Percentiles rank a stretch among this genome's conserved stretches.
These are phyloP conservation scores for Tetracladium maxilliforme DNA, from an alignment of 2,329 filamentous ascomycete genomes.

Conservation along the genomic window DNA sequence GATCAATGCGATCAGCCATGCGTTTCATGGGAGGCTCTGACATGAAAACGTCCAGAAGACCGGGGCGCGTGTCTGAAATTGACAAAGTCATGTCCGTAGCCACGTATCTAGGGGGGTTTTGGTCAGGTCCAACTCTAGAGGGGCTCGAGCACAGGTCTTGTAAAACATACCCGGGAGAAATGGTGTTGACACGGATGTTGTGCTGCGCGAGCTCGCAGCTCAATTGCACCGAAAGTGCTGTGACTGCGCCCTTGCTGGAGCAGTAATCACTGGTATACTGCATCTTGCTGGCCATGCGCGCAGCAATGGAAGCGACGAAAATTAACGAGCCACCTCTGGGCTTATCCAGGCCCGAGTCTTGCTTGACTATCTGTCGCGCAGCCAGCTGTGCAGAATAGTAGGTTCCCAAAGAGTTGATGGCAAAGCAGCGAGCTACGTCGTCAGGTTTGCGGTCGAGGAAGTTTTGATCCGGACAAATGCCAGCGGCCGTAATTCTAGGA, in stretches of 20 bases:
- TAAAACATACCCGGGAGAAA: conserved; percentile 18
- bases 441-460: too few species aligned
- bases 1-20: conserved; percentile 20
- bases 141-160: too few species aligned
- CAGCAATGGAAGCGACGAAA: conserved; percentile 17
- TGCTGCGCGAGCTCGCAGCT: conserved; percentile 17
- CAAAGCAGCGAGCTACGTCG: too few species aligned
- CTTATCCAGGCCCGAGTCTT: too few species aligned
- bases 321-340: conserved; percentile 17
- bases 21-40: conserved; percentile 21
- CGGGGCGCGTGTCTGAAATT: conserved; percentile 11
- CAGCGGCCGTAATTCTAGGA: conserved; percentile 13
- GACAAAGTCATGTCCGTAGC: conserved; percentile 18
- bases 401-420: too few species aligned
- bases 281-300: conserved; percentile 14
- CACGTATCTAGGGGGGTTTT: conserved; percentile 10
- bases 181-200: conserved; percentile 16
- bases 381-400: conserved; percentile 20
- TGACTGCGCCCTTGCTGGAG: conserved; percentile 29
- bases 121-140: neutral
- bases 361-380: conserved; percentile 17
- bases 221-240: conserved; percentile 23
- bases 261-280: conserved; percentile 23
- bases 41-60: conserved; percentile 18
- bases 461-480: conserved; percentile 13